phyloP scores from a whole-genome alignment of 345 rosid species.

The Syzygium grande region DNA sequence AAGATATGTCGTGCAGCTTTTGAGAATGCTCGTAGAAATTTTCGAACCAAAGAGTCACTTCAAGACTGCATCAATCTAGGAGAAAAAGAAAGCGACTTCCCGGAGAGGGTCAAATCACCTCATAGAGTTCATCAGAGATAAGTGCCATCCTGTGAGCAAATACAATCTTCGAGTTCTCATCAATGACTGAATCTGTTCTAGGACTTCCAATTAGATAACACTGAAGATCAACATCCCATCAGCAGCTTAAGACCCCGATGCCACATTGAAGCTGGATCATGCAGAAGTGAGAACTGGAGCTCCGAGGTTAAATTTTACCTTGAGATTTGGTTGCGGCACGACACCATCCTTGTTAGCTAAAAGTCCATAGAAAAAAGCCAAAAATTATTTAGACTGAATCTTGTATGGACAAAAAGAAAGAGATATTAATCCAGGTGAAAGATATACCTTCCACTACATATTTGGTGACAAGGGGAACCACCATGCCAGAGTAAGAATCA shows the following conservation, averaged over 20 bases:
- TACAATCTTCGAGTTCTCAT: conserved; percentile 8
- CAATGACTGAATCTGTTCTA: conserved; percentile 8
- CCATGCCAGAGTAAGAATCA: conserved; percentile 28
- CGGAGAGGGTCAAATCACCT: background rate
- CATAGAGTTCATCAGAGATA: conserved; percentile 18
- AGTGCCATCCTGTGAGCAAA: conserved; percentile 17
- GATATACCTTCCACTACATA: conserved; percentile 14
- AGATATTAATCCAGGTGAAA: background rate
- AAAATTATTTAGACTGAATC: too few species aligned
- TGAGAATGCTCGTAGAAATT: background rate
- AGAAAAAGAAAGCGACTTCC: background rate
- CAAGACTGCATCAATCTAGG: background rate
- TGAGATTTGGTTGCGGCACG: conserved; percentile 6
- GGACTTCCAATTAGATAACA: conserved; percentile 18
- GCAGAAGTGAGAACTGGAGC: background rate
- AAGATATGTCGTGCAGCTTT: background rate
- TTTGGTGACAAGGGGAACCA: conserved; percentile 7
- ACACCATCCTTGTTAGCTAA: conserved; percentile 7
- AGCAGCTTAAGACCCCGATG: background rate
- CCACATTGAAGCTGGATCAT: background rate
- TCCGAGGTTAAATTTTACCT: background rate
- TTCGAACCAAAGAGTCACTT: background rate
- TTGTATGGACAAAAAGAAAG: background rate
- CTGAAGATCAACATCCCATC: background rate
- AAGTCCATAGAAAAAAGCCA: background rate